These are phyloP conservation scores for Aspergillus oerlinghausenensis DNA, from an alignment of 2,329 filamentous ascomycete genomes.

Conservation along the genomic window DNA sequence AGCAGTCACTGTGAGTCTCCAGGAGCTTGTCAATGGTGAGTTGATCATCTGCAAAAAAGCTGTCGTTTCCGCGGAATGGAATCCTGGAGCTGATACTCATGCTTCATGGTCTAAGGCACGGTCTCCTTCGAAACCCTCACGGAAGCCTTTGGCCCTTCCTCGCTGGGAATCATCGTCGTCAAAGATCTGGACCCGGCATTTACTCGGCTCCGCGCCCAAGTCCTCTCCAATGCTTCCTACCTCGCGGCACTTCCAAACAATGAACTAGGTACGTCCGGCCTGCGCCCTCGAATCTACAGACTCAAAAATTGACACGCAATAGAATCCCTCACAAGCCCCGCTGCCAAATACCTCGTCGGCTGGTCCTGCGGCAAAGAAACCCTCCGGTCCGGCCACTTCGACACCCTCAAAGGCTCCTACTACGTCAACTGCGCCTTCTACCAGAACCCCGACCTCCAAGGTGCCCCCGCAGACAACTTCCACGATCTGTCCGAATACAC, in stretches of 20 bases:
- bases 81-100: not conserved
- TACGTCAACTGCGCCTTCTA: slow-evolving; percentile 60
- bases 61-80: not conserved
- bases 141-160: slow-evolving; percentile 82
- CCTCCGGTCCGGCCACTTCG: slow-evolving; percentile 56
- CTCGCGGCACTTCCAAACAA: slow-evolving; percentile 71
- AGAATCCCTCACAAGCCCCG: slow-evolving; percentile 41
- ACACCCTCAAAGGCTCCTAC: slow-evolving; percentile 61
- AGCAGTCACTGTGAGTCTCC: slow-evolving; percentile 46
- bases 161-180: slow-evolving; percentile 89
- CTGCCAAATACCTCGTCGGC: slow-evolving; percentile 57
- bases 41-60: not conserved
- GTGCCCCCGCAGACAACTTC: slow-evolving; percentile 32
- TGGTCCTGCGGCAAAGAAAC: slow-evolving; percentile 64
- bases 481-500: slow-evolving; percentile 78
- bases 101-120: slow-evolving; percentile 22
- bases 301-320: not conserved
- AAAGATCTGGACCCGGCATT: slow-evolving; percentile 75
- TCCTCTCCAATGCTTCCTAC: slow-evolving; percentile 84
- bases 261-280: slow-evolving; percentile 59
- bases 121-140: slow-evolving; percentile 43
- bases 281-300: not conserved
- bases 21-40: slow-evolving; percentile 46
- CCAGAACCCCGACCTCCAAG: slow-evolving; percentile 34
- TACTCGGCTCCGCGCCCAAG: slow-evolving; percentile 61